A percentile compares a stretch with the other conserved stretches of the same genome.
These are phyloP conservation scores for Golubevia pallescens DNA, from an alignment of 1,284 basidiomycete genomes.

Conservation along the genomic window DNA sequence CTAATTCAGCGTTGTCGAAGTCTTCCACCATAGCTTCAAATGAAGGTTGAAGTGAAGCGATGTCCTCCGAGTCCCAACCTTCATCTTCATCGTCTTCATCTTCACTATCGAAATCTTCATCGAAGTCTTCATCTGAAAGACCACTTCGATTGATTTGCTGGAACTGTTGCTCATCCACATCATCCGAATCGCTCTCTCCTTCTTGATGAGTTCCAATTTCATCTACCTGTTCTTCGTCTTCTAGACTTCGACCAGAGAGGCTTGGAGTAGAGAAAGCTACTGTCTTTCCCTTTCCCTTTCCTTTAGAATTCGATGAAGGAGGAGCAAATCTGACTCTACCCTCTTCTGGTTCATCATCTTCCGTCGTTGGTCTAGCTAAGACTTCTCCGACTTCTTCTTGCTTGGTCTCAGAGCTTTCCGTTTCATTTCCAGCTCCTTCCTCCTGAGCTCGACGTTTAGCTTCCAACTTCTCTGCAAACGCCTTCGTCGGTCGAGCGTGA, in stretches of 20 bases:
- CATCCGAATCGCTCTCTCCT: slow-evolving; percentile 3
- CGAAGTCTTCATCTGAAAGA: not conserved
- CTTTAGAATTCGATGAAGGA: not conserved
- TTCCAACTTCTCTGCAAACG: slow-evolving; percentile 46
- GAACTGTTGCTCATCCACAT: not conserved
- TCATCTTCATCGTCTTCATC: slow-evolving; percentile 44
- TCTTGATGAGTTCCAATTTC: not conserved
- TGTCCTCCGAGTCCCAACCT: slow-evolving; percentile 50
- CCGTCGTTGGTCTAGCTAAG: slow-evolving; percentile 21
- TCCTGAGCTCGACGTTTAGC: not conserved
- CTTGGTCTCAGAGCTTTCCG: slow-evolving; percentile 7
- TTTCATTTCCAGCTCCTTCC: too few species aligned
- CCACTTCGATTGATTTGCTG: too few species aligned
- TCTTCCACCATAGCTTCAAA: slow-evolving; percentile 25
- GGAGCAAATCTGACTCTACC: slow-evolving; percentile 30
- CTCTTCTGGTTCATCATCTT: slow-evolving; percentile 24
- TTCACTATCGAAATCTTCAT: slow-evolving; percentile 21
- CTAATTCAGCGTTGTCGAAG: slow-evolving; percentile 32
- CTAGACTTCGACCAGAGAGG: too few species aligned
- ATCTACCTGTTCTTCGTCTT: slow-evolving; percentile 9
- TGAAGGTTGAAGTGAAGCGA: slow-evolving; percentile 36
- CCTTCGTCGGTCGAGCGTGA: slow-evolving; percentile 57
- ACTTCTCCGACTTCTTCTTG: slow-evolving; percentile 3
- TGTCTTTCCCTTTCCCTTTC: too few species aligned
- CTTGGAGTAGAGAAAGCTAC: too few species aligned